phyloP scores from a whole-genome alignment of 352 stramenopile species.

The Phytopythium montanum region DNA sequence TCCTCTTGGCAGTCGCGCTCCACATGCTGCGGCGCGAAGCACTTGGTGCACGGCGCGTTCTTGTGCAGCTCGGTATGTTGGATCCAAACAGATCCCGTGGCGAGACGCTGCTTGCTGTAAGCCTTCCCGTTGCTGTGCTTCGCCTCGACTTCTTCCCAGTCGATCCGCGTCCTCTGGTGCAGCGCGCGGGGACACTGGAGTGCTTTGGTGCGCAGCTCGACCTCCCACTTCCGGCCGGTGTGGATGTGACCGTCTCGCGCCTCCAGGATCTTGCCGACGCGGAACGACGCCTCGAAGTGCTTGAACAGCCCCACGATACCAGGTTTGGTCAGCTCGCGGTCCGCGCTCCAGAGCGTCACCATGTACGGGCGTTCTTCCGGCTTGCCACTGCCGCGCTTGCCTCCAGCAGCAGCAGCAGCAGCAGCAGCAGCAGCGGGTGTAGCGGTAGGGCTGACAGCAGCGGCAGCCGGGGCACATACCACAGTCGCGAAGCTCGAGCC shows the following conservation, averaged over 20 bases:
- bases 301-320: constrained; percentile 30
- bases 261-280: constrained; percentile 25
- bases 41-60: constrained; percentile 30
- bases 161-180: constrained; percentile 28
- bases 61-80: constrained; percentile 37
- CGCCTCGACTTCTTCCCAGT: constrained; percentile 29
- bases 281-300: constrained; percentile 31
- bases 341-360: constrained; percentile 28
- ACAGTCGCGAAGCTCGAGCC: constrained; percentile 48
- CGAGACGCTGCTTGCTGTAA: not conserved
- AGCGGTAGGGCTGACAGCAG: constrained; percentile 5
- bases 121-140: not conserved
- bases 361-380: constrained; percentile 26
- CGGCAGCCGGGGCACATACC: constrained; percentile 28
- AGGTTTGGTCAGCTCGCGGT: constrained; percentile 29
- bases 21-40: constrained; percentile 26
- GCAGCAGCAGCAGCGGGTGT: constrained; percentile 10
- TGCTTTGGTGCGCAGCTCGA: constrained; percentile 28
- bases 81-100: constrained; percentile 33
- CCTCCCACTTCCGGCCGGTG: constrained; percentile 21
- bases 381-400: constrained; percentile 12
- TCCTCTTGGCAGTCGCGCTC: constrained; percentile 4
- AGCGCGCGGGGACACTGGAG: constrained; percentile 29
- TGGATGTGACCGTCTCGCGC: constrained; percentile 8
- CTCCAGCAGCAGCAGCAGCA: constrained; percentile 8